Base-by-base conservation (phyloP, 2,329 filamentous ascomycete genomes). In the Lachnellula arida region DNA sequence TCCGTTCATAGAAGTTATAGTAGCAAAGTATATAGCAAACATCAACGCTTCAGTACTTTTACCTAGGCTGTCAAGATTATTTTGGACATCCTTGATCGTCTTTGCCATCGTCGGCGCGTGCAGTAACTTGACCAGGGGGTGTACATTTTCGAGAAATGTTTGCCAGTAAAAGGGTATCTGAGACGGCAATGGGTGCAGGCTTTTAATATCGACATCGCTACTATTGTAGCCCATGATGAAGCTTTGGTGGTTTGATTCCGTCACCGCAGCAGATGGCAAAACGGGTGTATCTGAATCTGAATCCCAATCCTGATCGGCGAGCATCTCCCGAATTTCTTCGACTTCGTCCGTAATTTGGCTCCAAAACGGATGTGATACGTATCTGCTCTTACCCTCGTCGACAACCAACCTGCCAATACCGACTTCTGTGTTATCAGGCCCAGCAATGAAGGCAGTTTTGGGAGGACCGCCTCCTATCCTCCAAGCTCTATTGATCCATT, bases 311-410 rank as follows among this genome's bases (percentile, higher is more conserved):
- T 67, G 63, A 5, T 68, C 66, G 8, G 68, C 55, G 2, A 70
- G 55, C 40, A 70, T 63, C n/a, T 67, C 64, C 5, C 63, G 53
- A n/a, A 70, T 67, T 48, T 70, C 67, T 8, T 65, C 61, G 11
- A 70, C 64, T 77, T 91, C 87, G 52, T 90, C 88, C 57, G 85
- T 88, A 51, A 92, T 76, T 59, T 82, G 88, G 19, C 86, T 62
- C 87, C 87, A 91, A 65, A 91, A 89, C 6, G 82, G 86, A 68
- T 84, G 89, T 73, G 86, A 89, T 62, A 92, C 82, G 68, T 91
- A 92, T 67, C 86, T 77, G 54, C 82, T 85, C 57, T 81, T 82
- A 54, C 78, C 78, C 56, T 91, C 86, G 59, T 87, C 86, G 37
- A 91, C 73, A 0, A 91, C 85, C 51, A 92, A 71, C 34, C 87